phyloP scores from a whole-genome alignment of 208 protist species.

The Trypanosoma mega region DNA sequence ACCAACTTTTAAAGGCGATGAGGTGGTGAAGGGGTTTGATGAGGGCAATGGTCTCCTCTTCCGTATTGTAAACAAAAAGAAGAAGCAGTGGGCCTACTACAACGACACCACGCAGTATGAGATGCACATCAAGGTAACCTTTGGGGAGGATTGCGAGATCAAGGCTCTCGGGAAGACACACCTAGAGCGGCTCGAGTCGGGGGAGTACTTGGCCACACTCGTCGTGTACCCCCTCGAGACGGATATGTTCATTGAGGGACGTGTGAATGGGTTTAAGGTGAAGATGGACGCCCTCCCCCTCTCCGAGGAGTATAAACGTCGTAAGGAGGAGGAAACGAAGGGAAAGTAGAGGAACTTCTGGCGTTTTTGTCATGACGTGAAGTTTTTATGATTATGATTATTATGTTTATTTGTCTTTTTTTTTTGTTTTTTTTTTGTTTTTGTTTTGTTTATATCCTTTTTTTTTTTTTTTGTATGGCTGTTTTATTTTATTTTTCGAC shows the following conservation, averaged over 20 bases:
- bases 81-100: slow-evolving; percentile 75
- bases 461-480: too few relatives aligned
- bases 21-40: slow-evolving; percentile 69
- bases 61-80: slow-evolving; percentile 56
- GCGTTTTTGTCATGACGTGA: too few relatives aligned
- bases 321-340: slow-evolving; percentile 34
- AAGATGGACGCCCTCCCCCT: slow-evolving; percentile 54
- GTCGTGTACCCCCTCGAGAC: slow-evolving; percentile 61
- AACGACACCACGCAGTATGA: slow-evolving; percentile 67
- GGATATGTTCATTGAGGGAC: slow-evolving; percentile 67
- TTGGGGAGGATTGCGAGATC: slow-evolving; percentile 60
- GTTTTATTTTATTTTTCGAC: too few relatives aligned
- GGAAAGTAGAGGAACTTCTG: too few relatives aligned
- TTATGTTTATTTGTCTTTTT: too few relatives aligned
- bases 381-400: too few relatives aligned
- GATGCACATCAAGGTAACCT: slow-evolving; percentile 60
- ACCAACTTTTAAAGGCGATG: slow-evolving; percentile 31
- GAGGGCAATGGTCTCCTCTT: slow-evolving; percentile 71
- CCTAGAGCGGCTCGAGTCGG: slow-evolving; percentile 44
- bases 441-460: too few relatives aligned
- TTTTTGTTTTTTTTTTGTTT: too few relatives aligned
- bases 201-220: slow-evolving; percentile 46
- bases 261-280: slow-evolving; percentile 49
- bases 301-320: slow-evolving; percentile 59
- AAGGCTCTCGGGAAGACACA: slow-evolving; percentile 49